Conservation (phyloP, 257 asterid genomes). For the Thymus mandschuricus region DNA sequence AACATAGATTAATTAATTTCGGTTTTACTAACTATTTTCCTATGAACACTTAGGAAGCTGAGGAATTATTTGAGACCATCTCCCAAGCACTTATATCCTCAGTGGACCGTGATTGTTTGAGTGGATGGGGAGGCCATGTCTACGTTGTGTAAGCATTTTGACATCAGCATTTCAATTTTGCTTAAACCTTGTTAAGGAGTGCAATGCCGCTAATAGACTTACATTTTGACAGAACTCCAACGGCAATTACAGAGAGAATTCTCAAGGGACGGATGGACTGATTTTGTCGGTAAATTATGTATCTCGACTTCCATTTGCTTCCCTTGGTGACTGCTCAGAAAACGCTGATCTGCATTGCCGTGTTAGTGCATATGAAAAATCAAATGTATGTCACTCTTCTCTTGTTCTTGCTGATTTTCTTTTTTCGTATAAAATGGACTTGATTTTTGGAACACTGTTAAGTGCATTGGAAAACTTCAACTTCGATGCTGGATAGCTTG, state of each 20-base stretch:
- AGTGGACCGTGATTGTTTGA: constrained; percentile 91
- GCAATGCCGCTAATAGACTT: background rate
- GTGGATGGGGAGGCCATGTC: constrained; percentile 99
- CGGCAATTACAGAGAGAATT: constrained; percentile 84
- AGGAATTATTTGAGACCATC: constrained; percentile 88
- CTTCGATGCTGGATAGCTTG: background rate
- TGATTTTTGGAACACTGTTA: constrained; percentile 1
- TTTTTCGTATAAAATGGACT: background rate
- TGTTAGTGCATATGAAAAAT: background rate
- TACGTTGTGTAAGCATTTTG: constrained; percentile 69
- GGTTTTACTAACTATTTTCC: background rate
- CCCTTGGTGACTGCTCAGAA: background rate
- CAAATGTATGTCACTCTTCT: background rate
- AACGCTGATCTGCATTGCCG: background rate
- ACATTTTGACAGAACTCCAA: constrained; percentile 68
- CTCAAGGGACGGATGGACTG: constrained; percentile 95
- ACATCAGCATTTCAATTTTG: background rate
- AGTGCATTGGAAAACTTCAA: background rate
- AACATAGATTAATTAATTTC: background rate
- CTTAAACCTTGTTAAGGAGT: background rate
- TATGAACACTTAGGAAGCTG: constrained; percentile 60
- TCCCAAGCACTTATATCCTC: constrained; percentile 88
- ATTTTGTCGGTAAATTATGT: background rate
- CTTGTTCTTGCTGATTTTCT: background rate
- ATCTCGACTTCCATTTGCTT: background rate